Evolutionary conservation across 2,329 filamentous ascomycete genomes (phyloP), one percentile per base, ranked within the genome.

Genomic region (Ophiocordyceps camponoti-rufipedis): DNA sequence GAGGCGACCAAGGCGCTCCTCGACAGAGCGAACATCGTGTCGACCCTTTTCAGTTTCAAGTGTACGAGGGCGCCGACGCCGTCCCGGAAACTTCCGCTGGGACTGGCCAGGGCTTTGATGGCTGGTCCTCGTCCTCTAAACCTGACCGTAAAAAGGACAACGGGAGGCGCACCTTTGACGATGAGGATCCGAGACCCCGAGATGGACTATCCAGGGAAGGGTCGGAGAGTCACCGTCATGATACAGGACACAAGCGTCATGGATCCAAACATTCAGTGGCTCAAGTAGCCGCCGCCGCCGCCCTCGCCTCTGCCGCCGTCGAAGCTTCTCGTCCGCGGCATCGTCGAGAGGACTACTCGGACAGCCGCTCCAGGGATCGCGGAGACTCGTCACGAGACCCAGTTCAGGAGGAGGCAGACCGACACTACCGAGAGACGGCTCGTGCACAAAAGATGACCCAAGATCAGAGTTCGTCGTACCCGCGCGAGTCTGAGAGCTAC

Each of bases 11-110:
- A 53, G 55, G 51, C 57, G 44, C 45, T 55, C 49, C 46, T 52
- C 44, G 54, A 48, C 45, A 45, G 55, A 45, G 52, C 54, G 50
- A 48, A 51, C 45, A 48, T 53, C 43, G 39, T 19, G 48, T 73
- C 54, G 70, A 80, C 57, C 72, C 74, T 16, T 78, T 79, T 56
- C 67, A 75, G 55, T 79, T 65, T 54, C 74, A 72, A 56, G 70
- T 78, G 48, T 51, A 65, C 40, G 64, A 72, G 48, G 66, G 71
- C 53, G 66, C 67, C n/a, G 28, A 46, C n/a, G 40, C 14, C 12
- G 28, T 46, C 14, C 41, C 45, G 3, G 16, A 47, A 6, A 28
- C 44, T 11, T 45, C 44, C 2, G 42, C 49, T 35, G 62, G 65
- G 43, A 66, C 76, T 42, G 68, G 72, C 29, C 66, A 71, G 31